Evolutionary conservation across 1,139 yeast genomes (phyloP).

Genomic region (Arxiozyma slooffiae): DNA sequence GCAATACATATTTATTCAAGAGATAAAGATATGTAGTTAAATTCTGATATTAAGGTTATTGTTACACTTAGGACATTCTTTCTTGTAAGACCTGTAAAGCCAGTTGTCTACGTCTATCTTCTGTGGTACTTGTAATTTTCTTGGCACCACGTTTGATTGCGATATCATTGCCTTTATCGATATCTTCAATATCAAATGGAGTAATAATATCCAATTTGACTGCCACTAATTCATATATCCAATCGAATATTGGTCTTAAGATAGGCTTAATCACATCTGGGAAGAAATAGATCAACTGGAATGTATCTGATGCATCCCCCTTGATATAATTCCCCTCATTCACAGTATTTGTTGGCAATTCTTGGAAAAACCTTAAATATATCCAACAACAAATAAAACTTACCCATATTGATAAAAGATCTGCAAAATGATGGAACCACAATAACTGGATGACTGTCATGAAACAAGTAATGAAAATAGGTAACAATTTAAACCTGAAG

Average conservation of each 20-base stretch:
- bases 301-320: slow-evolving; percentile 90
- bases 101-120: slow-evolving; percentile 78
- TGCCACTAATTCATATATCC: slow-evolving; percentile 41
- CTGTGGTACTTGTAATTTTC: slow-evolving; percentile 39
- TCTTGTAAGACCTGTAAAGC: slow-evolving; percentile 79
- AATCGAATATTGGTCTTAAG: slow-evolving; percentile 45
- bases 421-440: slow-evolving; percentile 38
- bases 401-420: slow-evolving; percentile 54
- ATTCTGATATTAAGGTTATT: no score
- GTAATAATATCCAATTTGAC: slow-evolving; percentile 48
- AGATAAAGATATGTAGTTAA: no score
- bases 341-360: slow-evolving; percentile 16
- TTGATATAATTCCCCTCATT: slow-evolving; percentile 12
- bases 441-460: slow-evolving; percentile 31
- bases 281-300: slow-evolving; percentile 73
- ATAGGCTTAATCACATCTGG: slow-evolving; percentile 51
- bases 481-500: slow-evolving; percentile 64
- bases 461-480: slow-evolving; percentile 46
- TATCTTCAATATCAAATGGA: slow-evolving; percentile 60
- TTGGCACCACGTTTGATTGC: slow-evolving; percentile 43
- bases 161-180: slow-evolving; percentile 64
- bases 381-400: slow-evolving; percentile 65
- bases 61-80: slow-evolving; percentile 35
- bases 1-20: no score
- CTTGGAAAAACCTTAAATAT: slow-evolving; percentile 68